Evolutionary conservation across 148 eudicot genomes (phyloP).

Genomic region (Selenicereus undatus): DNA sequence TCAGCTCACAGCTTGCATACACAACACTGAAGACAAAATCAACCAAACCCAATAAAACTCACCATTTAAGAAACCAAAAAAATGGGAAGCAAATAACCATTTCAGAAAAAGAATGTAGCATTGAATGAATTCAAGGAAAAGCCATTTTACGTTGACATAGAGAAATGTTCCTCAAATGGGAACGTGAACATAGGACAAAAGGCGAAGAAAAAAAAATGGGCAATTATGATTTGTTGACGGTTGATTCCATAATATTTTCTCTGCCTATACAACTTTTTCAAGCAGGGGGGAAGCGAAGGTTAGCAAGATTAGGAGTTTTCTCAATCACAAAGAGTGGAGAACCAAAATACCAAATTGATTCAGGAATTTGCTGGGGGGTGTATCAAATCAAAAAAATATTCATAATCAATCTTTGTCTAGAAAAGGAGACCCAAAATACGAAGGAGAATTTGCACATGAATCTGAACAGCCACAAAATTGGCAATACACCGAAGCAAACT

Average conservation of each 20-base stretch:
- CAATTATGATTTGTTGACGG: conserved; percentile 23
- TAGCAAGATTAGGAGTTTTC: conserved; percentile 8
- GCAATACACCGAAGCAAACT: no score
- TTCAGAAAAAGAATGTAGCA: neutral
- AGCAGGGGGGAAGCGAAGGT: neutral
- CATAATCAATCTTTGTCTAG: neutral
- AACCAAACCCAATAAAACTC: conserved; percentile 11
- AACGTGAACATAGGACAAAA: conserved; percentile 23
- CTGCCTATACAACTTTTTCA: conserved; percentile 24
- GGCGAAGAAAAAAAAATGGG: conserved; percentile 11
- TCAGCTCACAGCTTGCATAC: neutral
- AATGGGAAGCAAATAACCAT: neutral
- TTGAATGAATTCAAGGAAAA: neutral
- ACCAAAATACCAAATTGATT: conserved; percentile 8
- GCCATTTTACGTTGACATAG: conserved; percentile 21
- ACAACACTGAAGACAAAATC: neutral
- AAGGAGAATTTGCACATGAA: no score
- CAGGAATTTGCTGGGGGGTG: neutral
- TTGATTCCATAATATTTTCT: conserved; percentile 31
- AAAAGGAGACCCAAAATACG: no score
- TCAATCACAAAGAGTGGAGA: neutral
- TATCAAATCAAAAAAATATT: conserved; percentile 11
- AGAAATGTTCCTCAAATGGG: conserved; percentile 26
- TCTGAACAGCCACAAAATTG: no score
- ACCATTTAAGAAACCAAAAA: conserved; percentile 1